These are phyloP conservation scores for Penicillium sp. DNA, from an alignment of 2,329 filamentous ascomycete species.

Conservation along the genomic window DNA sequence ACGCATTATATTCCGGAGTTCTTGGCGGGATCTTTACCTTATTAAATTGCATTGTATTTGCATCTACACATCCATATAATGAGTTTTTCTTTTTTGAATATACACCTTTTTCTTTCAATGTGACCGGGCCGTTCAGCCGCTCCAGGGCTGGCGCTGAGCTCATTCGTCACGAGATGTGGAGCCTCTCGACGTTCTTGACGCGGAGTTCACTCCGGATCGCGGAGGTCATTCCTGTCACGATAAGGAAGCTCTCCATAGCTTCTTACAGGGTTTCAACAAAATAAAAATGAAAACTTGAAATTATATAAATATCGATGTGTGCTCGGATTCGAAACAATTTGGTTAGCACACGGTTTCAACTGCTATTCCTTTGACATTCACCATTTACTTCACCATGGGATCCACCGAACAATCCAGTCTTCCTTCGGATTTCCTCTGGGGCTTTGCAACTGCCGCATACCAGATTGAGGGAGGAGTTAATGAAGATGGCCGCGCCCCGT, in stretches of 20 bases:
- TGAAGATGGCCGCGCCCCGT: slow-evolving; percentile 75
- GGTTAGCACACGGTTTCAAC: neutral
- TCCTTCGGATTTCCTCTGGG: slow-evolving; percentile 72
- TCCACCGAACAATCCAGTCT: slow-evolving; percentile 43
- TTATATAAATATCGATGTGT: slow-evolving; percentile 14
- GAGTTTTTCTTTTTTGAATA: neutral
- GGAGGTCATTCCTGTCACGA: slow-evolving; percentile 29
- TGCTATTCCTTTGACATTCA: neutral
- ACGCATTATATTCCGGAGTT: slow-evolving; percentile 21
- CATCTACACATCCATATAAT: neutral
- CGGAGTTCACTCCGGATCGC: slow-evolving; percentile 24
- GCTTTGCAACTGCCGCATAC: slow-evolving; percentile 79
- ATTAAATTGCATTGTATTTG: slow-evolving; percentile 3
- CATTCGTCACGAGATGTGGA: slow-evolving; percentile 13
- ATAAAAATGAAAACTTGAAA: neutral
- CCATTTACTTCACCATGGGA: slow-evolving; percentile 24
- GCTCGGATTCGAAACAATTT: neutral
- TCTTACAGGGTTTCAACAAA: slow-evolving; percentile 2
- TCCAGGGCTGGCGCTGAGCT: neutral
- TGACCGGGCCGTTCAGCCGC: slow-evolving; percentile 18
- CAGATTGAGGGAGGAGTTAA: slow-evolving; percentile 78
- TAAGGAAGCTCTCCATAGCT: slow-evolving; percentile 21
- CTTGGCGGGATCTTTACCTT: slow-evolving; percentile 15
- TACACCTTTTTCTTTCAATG: neutral
- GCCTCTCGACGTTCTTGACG: slow-evolving; percentile 20